Evolutionary conservation across 1,139 yeast genomes (phyloP), one percentile per base, ranked within the genome.

Genomic region (Nematodospora anomalae): DNA sequence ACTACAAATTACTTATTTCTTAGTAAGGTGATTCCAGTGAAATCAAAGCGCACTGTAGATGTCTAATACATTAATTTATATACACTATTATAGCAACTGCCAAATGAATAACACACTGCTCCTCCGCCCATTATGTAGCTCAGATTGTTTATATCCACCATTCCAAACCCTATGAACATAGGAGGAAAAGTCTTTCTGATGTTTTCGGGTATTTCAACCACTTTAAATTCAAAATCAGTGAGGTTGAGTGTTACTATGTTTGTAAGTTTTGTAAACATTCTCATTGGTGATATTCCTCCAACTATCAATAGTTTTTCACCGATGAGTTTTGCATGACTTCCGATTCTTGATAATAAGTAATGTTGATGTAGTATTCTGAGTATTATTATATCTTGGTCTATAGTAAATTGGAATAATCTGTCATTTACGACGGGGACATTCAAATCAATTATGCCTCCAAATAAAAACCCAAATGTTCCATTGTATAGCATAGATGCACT

Each of bases 51-150:
- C n/a, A n/a, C n/a, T n/a, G n/a, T n/a, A n/a, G n/a, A n/a, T n/a
- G n/a, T n/a, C n/a, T n/a, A n/a, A n/a, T n/a, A n/a, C n/a, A 33
- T 27, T 20, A 36, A 21, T 38, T 30, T 39, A 42, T 51, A 55
- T 25, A 48, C 47, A 32, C 45, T 42, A 47, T 79, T 83, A 72
- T 82, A 82, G 31, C 71, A 76, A 20, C 88, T 77, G 0, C 95
- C 95, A 62, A 85, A 86, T 1, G 92, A 84, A 51, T 83, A 86
- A 54, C 95, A 86, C 2, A 85, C 88, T 0, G 84, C 90, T 2
- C 95, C 95, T 4, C 95, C 95, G 4, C 85, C 86, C 26, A 79
- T 48, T 4, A 79, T 50, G 16, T 30, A 30, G 25, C 33, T 29
- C 11, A 46, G 45, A 4, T 48, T 50, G 1, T 47, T 40, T 10